Evolutionary conservation across 179 eudicot genomes (phyloP), one percentile per base, ranked within the genome.

Genomic region (Spergularia azorica): DNA sequence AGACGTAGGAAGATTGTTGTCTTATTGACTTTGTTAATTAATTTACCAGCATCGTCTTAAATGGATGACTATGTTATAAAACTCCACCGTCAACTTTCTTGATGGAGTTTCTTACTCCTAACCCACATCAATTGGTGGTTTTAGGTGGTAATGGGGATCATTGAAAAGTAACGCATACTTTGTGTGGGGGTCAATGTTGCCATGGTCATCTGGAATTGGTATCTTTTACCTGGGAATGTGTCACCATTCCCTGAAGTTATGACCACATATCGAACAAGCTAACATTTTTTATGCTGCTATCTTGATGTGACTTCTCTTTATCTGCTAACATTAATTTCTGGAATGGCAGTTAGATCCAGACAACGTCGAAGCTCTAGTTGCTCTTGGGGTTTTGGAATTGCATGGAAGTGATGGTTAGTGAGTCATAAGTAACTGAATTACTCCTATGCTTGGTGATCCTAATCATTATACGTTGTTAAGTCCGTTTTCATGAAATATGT

Each of bases 351-450:
- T 94, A 71, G 99, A 96, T 80, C 96, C 96, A 81, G 99, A 96
- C 71, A 96, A 91, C 75, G 98, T 92, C 65, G 99, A 96, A 82
- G 98, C 99, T 78, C 94, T 91, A 73, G 97, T 96, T 74, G 97
- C 99, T 32, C 96, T 96, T 80, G 99, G 96, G 38, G 89, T 96
- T 67, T 66, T 90, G 84, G 99, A 96, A 81, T 81, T 94, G 92
- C 93, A 94, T 75, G 84, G 86, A 77, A 89, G 90, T 81, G 97
- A 96, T 78, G 97, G 99, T 94, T 66, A 64, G 90, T 81, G 56
- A 36, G 39, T 32, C 15, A 12, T 26, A n/a, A n/a, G n/a, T 48
- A 62, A 70, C 62, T 41, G 51, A 39, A 59, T 43, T 63, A n/a
- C 66, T 50, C 51, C 63, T 18, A 18, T 73, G 50, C 32, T 69